Evolutionary conservation across 805 yeast genomes (phyloP), one percentile per base, ranked within the genome.

Genomic region (Yamadazyma ubonensis): DNA sequence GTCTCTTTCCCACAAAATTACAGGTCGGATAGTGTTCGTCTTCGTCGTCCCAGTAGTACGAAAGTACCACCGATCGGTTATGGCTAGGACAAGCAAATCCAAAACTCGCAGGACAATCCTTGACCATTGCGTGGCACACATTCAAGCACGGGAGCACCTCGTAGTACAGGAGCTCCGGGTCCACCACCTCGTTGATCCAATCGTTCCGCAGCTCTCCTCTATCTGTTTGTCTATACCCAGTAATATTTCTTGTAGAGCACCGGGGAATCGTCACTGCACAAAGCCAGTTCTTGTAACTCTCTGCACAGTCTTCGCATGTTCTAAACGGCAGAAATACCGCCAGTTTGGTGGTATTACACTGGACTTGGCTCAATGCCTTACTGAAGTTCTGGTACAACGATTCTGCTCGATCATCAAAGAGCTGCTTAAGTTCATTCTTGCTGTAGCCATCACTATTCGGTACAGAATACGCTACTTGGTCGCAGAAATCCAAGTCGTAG

Each of bases 241-340:
- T 50, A 6, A 63, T 44, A 5, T 74, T 55, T 10, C 57, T 47
- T 10, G 83, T 79, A 1, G 86, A 71, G 52, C 99, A 91, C 21
- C 97, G 68, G 0, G 98, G 98, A 5, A 91, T 86, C 0, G 88
- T 70, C 3, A 88, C 87, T 0, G 95, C 73, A 62, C 99, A 91
- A 14, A 93, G 71, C 99, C 99, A 91, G 51, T 81, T 72, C 51
- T 78, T 79, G 58, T 91, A 91, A 1, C 90, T 72, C 2, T 57
- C 48, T 1, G 73, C 71, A 57, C 99, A 91, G 53, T 86, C 80
- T 10, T 67, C 71, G 54, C 99, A 91, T 0, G 83, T 70, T 27
- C 78, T 59, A 17, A 91, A 54, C 7, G 95, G 87, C 1, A 96
- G 86, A 59, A 75, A 91, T 5, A 78, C 53, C 2, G 87, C 73